Percentiles rank a stretch among this genome's conserved stretches.
phyloP scores from a whole-genome alignment of 2,329 filamentous ascomycete genomes.

The Venturia pyrina region DNA sequence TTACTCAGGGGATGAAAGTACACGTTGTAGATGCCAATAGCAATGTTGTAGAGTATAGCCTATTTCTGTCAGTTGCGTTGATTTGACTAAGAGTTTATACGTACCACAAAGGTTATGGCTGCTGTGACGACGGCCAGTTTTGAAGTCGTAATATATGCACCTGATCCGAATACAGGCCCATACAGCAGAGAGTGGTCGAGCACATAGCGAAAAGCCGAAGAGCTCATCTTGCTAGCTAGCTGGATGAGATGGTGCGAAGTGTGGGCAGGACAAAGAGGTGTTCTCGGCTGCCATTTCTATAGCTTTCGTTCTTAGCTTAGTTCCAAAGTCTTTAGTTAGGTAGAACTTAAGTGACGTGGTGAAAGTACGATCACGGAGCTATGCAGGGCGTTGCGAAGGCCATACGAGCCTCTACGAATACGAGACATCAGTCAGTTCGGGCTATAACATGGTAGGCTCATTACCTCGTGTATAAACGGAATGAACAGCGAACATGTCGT shows the following conservation, averaged over 20 bases:
- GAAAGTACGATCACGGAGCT: too few species aligned
- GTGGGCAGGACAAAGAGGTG: too few species aligned
- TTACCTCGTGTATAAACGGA: too few species aligned
- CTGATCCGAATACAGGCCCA: neutral
- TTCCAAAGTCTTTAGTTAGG: too few species aligned
- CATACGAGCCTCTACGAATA: too few species aligned
- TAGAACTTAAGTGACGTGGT: too few species aligned
- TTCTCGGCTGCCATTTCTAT: too few species aligned
- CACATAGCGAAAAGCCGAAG: neutral
- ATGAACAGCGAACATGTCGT: too few species aligned
- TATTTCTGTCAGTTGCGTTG: neutral
- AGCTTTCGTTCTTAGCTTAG: too few species aligned
- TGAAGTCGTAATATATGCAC: neutral
- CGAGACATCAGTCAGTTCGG: too few species aligned
- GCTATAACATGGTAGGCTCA: too few species aligned
- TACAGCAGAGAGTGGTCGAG: neutral
- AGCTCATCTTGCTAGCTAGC: neutral
- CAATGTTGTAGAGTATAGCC: neutral
- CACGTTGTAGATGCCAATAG: conserved; percentile 2
- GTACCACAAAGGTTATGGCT: neutral
- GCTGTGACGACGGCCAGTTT: neutral
- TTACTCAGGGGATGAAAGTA: conserved; percentile 10
- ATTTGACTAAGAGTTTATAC: neutral
- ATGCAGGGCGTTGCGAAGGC: too few species aligned
- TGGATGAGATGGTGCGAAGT: neutral